Evolutionary conservation across 345 rosid genomes (phyloP).

Genomic region (Linum usitatissimum): DNA sequence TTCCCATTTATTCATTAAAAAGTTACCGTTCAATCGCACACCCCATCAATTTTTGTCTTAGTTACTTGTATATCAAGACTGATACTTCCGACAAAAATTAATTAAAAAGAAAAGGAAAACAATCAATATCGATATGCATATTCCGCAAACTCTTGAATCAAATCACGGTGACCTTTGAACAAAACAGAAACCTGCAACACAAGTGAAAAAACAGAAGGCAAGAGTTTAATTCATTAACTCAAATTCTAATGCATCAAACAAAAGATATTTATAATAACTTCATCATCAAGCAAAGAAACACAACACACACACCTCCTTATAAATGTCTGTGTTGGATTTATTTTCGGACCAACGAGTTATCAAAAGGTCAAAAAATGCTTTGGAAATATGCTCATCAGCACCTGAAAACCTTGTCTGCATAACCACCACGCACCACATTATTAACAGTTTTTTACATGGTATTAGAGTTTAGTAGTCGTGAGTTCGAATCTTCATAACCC

Average conservation of each 20-base stretch:
- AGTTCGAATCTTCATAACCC: too few relatives aligned
- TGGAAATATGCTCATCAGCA: slow-evolving; percentile 18
- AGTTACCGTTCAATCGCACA: too few relatives aligned
- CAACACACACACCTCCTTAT: slow-evolving; percentile 18
- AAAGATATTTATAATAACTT: not conserved
- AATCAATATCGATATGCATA: too few relatives aligned
- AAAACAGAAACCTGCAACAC: slow-evolving; percentile 66
- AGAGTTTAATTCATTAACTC: slow-evolving; percentile 1
- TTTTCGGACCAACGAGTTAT: slow-evolving; percentile 22
- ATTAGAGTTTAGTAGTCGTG: too few relatives aligned
- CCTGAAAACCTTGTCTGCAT: slow-evolving; percentile 30
- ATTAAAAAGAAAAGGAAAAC: too few relatives aligned
- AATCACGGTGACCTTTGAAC: slow-evolving; percentile 76
- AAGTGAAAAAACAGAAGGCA: slow-evolving; percentile 4
- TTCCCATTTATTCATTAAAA: too few relatives aligned
- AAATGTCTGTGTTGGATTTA: slow-evolving; percentile 27
- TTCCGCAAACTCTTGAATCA: slow-evolving; percentile 62
- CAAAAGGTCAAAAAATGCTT: slow-evolving; percentile 24
- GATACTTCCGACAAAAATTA: too few relatives aligned
- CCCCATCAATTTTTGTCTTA: too few relatives aligned
- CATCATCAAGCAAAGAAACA: slow-evolving; percentile 4
- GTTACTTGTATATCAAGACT: too few relatives aligned
- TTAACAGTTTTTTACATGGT: too few relatives aligned
- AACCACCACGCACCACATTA: not conserved
- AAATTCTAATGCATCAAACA: not conserved